A percentile compares a stretch with the other conserved stretches of the same genome.
These are phyloP conservation scores for Flaveria ramosissima DNA, from an alignment of 129 eudicot species.

Conservation along the genomic window DNA sequence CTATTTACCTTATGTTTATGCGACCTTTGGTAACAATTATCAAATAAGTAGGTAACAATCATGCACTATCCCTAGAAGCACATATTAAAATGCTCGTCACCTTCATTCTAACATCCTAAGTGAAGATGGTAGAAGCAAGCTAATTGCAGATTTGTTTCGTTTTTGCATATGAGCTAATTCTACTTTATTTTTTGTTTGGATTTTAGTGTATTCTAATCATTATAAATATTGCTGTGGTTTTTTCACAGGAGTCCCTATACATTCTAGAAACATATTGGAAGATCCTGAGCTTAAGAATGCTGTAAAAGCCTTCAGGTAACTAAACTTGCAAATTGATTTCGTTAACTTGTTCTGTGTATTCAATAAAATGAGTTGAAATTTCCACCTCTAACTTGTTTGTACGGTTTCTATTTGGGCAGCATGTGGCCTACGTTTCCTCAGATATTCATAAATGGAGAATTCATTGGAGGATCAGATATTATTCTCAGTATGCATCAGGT, in stretches of 20 bases:
- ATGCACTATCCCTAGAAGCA: neutral
- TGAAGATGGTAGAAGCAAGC: neutral
- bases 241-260: constrained; percentile 71
- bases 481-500: constrained; percentile 93
- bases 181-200: neutral
- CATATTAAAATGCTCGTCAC: neutral
- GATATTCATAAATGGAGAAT: constrained; percentile 93
- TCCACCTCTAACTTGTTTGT: neutral
- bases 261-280: constrained; percentile 84
- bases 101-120: neutral
- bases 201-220: constrained; percentile 2
- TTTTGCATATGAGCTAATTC: neutral
- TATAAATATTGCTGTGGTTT: neutral
- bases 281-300: constrained; percentile 86
- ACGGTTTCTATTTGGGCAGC: constrained; percentile 49
- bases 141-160: constrained; percentile 1
- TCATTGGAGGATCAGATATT: constrained; percentile 96
- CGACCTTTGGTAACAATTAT: neutral
- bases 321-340: neutral
- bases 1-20: neutral
- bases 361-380: neutral
- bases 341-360: neutral
- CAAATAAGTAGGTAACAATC: neutral
- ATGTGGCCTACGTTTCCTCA: constrained; percentile 98
- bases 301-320: constrained; percentile 73